Evolutionary conservation across 331 rosid genomes (phyloP).

Genomic region (Rosa hybrid): DNA sequence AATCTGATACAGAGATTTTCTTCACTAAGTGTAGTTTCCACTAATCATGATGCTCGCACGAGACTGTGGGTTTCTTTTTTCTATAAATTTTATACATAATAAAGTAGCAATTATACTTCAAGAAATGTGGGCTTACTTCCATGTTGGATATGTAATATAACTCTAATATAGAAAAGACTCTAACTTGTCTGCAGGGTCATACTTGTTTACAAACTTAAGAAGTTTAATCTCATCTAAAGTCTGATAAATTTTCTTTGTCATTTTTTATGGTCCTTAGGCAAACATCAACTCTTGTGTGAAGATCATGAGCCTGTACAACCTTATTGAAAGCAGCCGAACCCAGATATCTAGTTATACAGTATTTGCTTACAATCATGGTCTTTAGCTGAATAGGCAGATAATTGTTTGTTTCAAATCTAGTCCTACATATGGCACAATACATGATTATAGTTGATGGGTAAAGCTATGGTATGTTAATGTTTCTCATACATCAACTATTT

Average conservation of each 20-base stretch:
- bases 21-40: too few relatives aligned
- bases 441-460: too few relatives aligned
- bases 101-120: too few relatives aligned
- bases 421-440: slow-evolving; percentile 60
- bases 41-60: too few relatives aligned
- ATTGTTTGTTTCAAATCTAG: slow-evolving; percentile 95
- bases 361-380: slow-evolving; percentile 77
- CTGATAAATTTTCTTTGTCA: slow-evolving; percentile 88
- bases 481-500: too few relatives aligned
- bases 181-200: slow-evolving; percentile 65
- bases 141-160: too few relatives aligned
- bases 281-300: slow-evolving; percentile 77
- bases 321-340: slow-evolving; percentile 98
- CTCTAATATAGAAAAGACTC: too few relatives aligned
- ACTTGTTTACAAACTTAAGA: slow-evolving; percentile 87
- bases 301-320: slow-evolving; percentile 95
- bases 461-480: too few relatives aligned
- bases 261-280: slow-evolving; percentile 97
- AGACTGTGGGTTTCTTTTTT: too few relatives aligned
- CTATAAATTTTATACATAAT: too few relatives aligned
- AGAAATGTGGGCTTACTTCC: too few relatives aligned
- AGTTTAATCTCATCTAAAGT: slow-evolving; percentile 97
- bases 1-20: too few relatives aligned
- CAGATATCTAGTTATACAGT: slow-evolving; percentile 78
- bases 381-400: slow-evolving; percentile 87